Conservation (phyloP, 768 basidiomycete genomes). For the Tulasnella sp. region DNA sequence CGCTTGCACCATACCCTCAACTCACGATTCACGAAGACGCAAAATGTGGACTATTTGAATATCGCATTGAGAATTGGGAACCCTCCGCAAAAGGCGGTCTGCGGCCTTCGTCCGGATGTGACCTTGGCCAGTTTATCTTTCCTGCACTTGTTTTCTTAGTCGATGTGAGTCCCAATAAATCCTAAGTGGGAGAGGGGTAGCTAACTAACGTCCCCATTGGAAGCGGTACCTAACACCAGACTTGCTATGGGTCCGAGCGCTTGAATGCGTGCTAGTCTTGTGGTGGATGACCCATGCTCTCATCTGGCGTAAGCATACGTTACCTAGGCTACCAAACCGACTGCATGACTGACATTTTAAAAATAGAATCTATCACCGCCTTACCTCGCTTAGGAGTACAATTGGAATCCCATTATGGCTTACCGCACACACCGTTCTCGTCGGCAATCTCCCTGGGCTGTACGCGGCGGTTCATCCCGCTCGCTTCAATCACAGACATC, state of each 20-base stretch:
- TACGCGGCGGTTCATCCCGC: conserved; percentile 58
- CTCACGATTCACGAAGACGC: conserved; percentile 1
- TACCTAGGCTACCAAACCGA: background rate
- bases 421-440: conserved; percentile 42
- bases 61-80: conserved; percentile 21
- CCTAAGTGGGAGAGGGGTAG: background rate
- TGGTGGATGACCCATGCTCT: conserved; percentile 13
- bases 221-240: conserved; percentile 4
- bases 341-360: background rate
- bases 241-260: background rate
- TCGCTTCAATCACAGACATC: conserved; percentile 53
- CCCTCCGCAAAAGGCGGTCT: background rate
- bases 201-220: background rate
- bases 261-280: background rate
- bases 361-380: conserved; percentile 64
- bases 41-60: conserved; percentile 8
- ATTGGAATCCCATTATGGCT: conserved; percentile 64
- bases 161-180: background rate
- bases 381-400: conserved; percentile 69
- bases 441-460: conserved; percentile 33
- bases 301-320: conserved; percentile 13
- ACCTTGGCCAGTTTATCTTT: background rate
- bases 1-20: conserved; percentile 18
- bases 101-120: conserved; percentile 13
- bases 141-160: background rate